Conservation (phyloP, 352 stramenopile species). For the Phytophthora tentaculata region DNA sequence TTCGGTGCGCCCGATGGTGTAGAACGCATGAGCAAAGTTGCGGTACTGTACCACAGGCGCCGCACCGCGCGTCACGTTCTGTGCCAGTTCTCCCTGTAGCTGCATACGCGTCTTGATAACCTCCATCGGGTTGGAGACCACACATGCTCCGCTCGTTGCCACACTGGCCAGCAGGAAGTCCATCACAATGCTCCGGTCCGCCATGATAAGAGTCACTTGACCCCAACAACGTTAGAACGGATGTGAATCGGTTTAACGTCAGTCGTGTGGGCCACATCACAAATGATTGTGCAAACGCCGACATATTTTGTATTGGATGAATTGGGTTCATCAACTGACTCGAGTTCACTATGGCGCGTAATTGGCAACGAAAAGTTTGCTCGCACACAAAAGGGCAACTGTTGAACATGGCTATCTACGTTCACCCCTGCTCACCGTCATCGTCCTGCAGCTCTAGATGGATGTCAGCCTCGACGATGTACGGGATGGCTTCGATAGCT, state of each 20-base stretch:
- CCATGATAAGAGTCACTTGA: constrained; percentile 22
- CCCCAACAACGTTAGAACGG: constrained; percentile 1
- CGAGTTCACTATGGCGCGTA: constrained; percentile 13
- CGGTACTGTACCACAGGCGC: constrained; percentile 70
- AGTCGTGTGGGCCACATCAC: constrained; percentile 10
- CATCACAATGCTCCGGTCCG: constrained; percentile 59
- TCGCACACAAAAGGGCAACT: constrained; percentile 27
- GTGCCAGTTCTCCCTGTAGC: constrained; percentile 82
- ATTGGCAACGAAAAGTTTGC: constrained; percentile 17
- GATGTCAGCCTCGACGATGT: constrained; percentile 82
- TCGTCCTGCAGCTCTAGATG: constrained; percentile 82
- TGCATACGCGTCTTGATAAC: constrained; percentile 92
- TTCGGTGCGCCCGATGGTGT: constrained; percentile 81
- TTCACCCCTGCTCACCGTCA: constrained; percentile 35
- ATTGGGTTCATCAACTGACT: constrained; percentile 11
- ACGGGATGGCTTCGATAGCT: constrained; percentile 81
- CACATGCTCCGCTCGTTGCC: constrained; percentile 68
- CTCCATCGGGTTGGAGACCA: constrained; percentile 91
- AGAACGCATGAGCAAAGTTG: constrained; percentile 89
- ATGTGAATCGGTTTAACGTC: constrained; percentile 16
- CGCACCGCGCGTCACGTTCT: constrained; percentile 42
- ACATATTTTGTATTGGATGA: not conserved
- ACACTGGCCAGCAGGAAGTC: constrained; percentile 76
- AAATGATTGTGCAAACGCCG: constrained; percentile 21
- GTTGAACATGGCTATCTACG: not conserved